Conservation (phyloP, 2,329 filamentous ascomycete genomes). For the Alternaria viburni region DNA sequence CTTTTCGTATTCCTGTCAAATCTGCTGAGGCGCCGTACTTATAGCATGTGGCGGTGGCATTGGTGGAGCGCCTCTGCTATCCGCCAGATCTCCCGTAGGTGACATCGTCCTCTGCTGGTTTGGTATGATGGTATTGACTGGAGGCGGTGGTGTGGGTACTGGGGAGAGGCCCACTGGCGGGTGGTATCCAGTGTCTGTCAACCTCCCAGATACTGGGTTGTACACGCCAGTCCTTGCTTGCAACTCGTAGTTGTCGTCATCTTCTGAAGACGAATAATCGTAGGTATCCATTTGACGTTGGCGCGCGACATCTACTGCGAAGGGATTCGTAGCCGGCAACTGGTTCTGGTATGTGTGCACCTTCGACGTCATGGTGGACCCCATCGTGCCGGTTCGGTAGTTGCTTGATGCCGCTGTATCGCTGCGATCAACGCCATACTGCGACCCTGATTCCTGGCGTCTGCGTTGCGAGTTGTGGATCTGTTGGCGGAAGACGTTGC, state of each 20-base stretch:
- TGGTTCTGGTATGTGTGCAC: slow-evolving; percentile 41
- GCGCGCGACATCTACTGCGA: slow-evolving; percentile 29
- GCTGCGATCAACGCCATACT: slow-evolving; percentile 38
- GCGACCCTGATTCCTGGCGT: slow-evolving; percentile 33
- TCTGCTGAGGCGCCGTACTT: slow-evolving; percentile 37
- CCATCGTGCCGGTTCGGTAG: slow-evolving; percentile 32
- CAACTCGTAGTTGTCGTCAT: slow-evolving; percentile 47
- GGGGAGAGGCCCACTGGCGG: slow-evolving; percentile 38
- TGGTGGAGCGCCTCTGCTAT: slow-evolving; percentile 31
- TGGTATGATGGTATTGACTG: slow-evolving; percentile 17
- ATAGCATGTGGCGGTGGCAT: slow-evolving; percentile 38
- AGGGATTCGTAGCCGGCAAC: slow-evolving; percentile 43
- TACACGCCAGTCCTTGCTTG: slow-evolving; percentile 35
- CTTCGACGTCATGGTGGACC: slow-evolving; percentile 38
- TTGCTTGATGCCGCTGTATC: slow-evolving; percentile 40
- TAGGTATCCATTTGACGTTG: slow-evolving; percentile 43
- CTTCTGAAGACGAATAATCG: slow-evolving; percentile 48
- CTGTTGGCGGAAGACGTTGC: slow-evolving; percentile 49
- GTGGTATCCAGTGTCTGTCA: slow-evolving; percentile 47
- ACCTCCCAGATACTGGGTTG: slow-evolving; percentile 41
- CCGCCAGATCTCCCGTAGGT: slow-evolving; percentile 39
- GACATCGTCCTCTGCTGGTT: slow-evolving; percentile 18
- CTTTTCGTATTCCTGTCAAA: slow-evolving; percentile 16
- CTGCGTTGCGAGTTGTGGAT: slow-evolving; percentile 47
- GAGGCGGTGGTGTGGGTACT: slow-evolving; percentile 41